Base-by-base conservation (phyloP, 192 early-diverging fungal genomes). In the Phycomyces blakesleeanus region DNA sequence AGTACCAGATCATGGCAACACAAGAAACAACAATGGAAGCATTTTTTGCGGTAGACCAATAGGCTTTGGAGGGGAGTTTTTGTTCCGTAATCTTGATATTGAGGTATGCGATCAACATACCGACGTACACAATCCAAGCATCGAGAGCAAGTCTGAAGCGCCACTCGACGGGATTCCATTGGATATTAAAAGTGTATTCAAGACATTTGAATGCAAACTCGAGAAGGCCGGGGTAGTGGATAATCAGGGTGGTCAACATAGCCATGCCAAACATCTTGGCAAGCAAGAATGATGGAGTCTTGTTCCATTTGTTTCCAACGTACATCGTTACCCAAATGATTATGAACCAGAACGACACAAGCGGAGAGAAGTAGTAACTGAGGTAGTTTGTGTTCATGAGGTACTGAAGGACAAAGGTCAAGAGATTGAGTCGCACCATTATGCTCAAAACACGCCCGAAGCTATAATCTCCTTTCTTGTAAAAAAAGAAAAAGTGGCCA, bases 311-410 rank as follows among this genome's bases (percentile, higher is more conserved):
- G 39, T 81, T 67, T 2, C 64, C 73, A 21, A 82, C 57, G 29
- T 82, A 78, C 88, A 92, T 88, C 56, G 85, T 87, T n/a, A 74
- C 54, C 77, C 83, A 92, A 14, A 92, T 84, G 27, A 87, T 56
- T 49, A 89, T 56, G 51, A 89, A 86, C 85, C 88, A 92, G 55
- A 83, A 83, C 21, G 83, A 80, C 12, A 88, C 86, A 34, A 92
- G 70, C 9, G 91, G 91, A 25, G 89, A 83, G 67, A 92, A 92
- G 63, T 93, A 93, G 68, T 91, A 93, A 50, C 83, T 85, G 54
- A 93, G 72, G 22, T 87, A 87, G 58, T 82, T 76, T 7, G 80
- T 87, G 69, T 85, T 71, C 87, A 90, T 91, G 8, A 79, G 75
- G 57, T 88, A 91, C 1, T 82, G 79, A 51, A 93, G 68, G 0